These are phyloP conservation scores for Seiridium unicorne DNA, from an alignment of 2,329 filamentous ascomycete genomes.

Conservation along the genomic window DNA sequence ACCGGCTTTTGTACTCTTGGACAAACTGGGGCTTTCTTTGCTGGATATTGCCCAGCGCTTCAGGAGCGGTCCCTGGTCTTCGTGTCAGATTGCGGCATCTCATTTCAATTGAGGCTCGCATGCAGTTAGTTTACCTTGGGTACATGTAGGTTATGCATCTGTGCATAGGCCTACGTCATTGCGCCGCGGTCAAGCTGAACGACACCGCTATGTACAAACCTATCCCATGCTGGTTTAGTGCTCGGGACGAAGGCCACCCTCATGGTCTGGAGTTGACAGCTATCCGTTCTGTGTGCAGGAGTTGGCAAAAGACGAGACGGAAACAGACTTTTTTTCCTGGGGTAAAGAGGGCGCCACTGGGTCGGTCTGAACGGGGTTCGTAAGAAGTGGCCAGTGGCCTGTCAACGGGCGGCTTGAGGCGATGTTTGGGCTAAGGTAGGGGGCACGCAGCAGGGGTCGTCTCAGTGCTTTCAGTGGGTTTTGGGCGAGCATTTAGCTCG, in stretches of 20 bases:
- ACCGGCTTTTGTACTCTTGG: too few relatives aligned
- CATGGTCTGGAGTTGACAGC: too few relatives aligned
- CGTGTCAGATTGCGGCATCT: background rate
- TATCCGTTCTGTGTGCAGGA: background rate
- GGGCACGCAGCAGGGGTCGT: background rate
- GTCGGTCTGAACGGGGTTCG: background rate
- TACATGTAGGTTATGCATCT: background rate
- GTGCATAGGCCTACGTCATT: background rate
- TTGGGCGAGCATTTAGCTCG: background rate
- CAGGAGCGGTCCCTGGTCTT: background rate
- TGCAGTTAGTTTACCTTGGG: background rate
- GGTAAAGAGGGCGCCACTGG: background rate
- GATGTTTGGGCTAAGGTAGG: slow-evolving; percentile 1
- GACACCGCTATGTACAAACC: background rate
- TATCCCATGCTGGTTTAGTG: too few relatives aligned
- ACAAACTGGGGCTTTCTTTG: too few relatives aligned
- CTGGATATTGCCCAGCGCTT: too few relatives aligned
- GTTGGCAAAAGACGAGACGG: background rate
- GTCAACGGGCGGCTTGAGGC: slow-evolving; percentile 1
- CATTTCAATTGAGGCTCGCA: background rate
- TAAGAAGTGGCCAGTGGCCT: background rate
- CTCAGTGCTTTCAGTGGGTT: background rate
- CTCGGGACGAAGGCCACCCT: too few relatives aligned
- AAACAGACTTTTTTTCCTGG: background rate
- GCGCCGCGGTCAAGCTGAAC: background rate